phyloP scores from a whole-genome alignment of 495 filamentous ascomycete species.

The Neurospora tetrasperma region DNA sequence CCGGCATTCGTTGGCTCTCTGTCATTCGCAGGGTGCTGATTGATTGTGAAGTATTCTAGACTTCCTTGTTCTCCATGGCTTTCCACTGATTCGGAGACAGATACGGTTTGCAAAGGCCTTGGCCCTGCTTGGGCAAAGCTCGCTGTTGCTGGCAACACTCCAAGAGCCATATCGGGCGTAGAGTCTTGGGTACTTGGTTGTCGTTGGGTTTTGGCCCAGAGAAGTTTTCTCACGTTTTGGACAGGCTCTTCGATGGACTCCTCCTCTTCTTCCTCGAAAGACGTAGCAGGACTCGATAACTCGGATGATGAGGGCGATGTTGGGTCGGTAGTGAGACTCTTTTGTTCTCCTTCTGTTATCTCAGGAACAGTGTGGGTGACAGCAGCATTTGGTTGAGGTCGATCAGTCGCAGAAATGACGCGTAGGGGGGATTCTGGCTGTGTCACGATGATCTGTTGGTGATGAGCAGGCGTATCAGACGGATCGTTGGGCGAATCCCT shows the following conservation, averaged over 20 bases:
- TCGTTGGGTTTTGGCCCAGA: conserved; percentile 15
- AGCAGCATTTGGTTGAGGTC: not conserved
- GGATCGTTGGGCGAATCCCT: not conserved
- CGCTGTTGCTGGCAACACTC: not conserved
- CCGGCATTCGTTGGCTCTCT: not conserved
- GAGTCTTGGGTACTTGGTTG: not conserved
- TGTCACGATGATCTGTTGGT: not conserved
- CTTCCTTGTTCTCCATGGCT: not conserved
- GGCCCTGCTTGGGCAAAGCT: not conserved
- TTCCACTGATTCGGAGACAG: not conserved
- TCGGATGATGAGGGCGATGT: not conserved
- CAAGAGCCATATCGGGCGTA: not conserved
- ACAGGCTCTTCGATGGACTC: not conserved
- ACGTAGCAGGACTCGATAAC: not conserved
- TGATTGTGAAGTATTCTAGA: not conserved
- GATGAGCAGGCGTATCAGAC: not conserved
- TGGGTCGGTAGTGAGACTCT: not conserved
- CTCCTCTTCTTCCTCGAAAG: not conserved
- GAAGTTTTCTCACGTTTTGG: conserved; percentile 8
- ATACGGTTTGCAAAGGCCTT: not conserved
- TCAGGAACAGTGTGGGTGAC: not conserved
- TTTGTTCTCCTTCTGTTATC: not conserved
- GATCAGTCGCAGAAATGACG: not conserved
- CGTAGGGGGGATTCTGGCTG: not conserved
- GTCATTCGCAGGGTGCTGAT: not conserved